Percentiles rank a stretch among this genome's conserved stretches.
Conservation (phyloP, 169 alveolate species). For the Eimeria praecox region DNA sequence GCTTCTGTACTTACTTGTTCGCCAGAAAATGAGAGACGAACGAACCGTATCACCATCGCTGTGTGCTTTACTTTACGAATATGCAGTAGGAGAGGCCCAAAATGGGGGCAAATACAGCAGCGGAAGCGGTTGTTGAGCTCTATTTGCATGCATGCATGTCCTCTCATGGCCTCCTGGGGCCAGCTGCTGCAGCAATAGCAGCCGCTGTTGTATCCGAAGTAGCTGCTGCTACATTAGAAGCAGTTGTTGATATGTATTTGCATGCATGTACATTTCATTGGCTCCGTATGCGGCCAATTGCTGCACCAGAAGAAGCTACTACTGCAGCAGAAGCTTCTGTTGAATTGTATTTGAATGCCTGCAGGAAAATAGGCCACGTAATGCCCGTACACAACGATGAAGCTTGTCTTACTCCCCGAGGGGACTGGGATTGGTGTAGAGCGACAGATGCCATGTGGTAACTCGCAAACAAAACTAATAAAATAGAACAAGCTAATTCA, state of each 20-base stretch:
- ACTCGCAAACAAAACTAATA: background rate
- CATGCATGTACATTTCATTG: too few relatives aligned
- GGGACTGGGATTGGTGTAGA: slow-evolving; percentile 74
- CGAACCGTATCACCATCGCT: too few relatives aligned
- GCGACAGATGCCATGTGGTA: slow-evolving; percentile 48
- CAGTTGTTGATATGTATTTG: background rate
- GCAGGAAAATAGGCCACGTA: slow-evolving; percentile 81
- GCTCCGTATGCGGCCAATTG: too few relatives aligned
- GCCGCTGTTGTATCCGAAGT: background rate
- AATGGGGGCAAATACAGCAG: background rate
- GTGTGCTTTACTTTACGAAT: too few relatives aligned
- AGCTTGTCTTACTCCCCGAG: slow-evolving; percentile 82
- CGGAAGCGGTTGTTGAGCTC: background rate
- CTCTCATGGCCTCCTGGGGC: background rate
- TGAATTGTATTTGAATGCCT: background rate
- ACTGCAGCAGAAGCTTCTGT: background rate
- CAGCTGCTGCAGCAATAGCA: background rate
- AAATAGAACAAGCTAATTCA: too few relatives aligned
- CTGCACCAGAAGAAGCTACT: background rate
- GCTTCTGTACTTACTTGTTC: background rate
- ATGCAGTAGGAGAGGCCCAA: background rate
- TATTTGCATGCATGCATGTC: background rate
- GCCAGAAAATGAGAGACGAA: background rate
- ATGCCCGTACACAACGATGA: slow-evolving; percentile 87
- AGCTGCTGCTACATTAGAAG: background rate